Evolutionary conservation across 768 basidiomycete genomes (phyloP).

Genomic region (Lyophyllum decastes): DNA sequence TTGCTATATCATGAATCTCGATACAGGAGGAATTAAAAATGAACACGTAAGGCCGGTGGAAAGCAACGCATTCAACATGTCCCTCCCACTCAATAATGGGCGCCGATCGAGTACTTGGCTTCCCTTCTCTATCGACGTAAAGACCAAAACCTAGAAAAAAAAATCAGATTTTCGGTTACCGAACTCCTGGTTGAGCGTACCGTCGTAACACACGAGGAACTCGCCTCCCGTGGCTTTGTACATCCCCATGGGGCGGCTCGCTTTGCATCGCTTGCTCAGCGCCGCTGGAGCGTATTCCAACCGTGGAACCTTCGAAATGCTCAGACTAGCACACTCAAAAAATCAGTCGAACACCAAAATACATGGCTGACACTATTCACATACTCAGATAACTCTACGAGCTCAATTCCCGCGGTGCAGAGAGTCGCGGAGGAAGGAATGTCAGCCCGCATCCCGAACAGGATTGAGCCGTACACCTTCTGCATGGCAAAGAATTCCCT

Average conservation of each 20-base stretch:
- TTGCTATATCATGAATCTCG: conserved; percentile 79
- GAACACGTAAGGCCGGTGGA: conserved; percentile 86
- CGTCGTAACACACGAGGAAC: conserved; percentile 91
- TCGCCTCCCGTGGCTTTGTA: conserved; percentile 89
- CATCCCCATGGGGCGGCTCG: conserved; percentile 87
- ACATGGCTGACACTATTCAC: conserved; percentile 32
- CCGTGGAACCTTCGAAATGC: conserved; percentile 81
- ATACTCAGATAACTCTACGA: conserved; percentile 92
- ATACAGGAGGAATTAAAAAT: conserved; percentile 90
- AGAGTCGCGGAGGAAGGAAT: conserved; percentile 70
- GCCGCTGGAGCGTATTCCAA: conserved; percentile 60
- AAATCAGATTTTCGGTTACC: no score
- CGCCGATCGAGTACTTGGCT: conserved; percentile 64
- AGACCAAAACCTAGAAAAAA: conserved; percentile 77
- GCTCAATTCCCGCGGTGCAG: conserved; percentile 92
- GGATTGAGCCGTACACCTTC: conserved; percentile 68
- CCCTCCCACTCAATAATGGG: conserved; percentile 94
- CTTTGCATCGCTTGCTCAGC: conserved; percentile 81
- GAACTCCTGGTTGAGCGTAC: no score
- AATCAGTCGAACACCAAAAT: conserved; percentile 19
- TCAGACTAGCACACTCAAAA: conserved; percentile 44
- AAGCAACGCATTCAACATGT: conserved; percentile 84
- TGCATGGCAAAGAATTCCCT: conserved; percentile 91
- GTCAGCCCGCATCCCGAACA: conserved; percentile 89
- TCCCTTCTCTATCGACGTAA: conserved; percentile 91